Conservation (phyloP, 805 yeast species). For the Candida verbasci region DNA sequence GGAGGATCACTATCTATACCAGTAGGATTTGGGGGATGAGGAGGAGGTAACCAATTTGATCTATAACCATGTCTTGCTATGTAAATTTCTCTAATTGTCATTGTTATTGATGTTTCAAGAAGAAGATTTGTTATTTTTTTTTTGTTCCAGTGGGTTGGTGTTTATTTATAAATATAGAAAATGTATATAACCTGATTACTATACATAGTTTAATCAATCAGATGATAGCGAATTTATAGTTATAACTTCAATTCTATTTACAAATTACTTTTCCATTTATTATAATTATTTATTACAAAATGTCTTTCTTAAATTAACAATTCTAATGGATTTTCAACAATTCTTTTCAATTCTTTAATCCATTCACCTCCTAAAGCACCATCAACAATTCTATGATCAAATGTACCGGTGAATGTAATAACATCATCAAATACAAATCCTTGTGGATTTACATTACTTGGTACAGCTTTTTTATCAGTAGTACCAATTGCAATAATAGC, state of each 20-base stretch:
- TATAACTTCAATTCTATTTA: too few relatives aligned
- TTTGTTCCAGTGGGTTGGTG: too few relatives aligned
- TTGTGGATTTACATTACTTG: conserved; percentile 83
- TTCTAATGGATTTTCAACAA: conserved; percentile 94
- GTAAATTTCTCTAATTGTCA: conserved; percentile 53
- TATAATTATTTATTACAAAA: too few relatives aligned
- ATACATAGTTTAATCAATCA: too few relatives aligned
- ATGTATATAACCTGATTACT: background rate
- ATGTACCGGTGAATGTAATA: conserved; percentile 90
- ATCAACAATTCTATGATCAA: conserved; percentile 96
- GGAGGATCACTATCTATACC: conserved; percentile 89
- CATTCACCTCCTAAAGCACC: conserved; percentile 98
- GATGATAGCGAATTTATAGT: too few relatives aligned
- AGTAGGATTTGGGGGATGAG: conserved; percentile 78
- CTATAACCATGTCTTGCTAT: conserved; percentile 87
- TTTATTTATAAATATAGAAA: background rate
- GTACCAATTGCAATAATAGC: conserved; percentile 95
- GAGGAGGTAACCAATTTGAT: conserved; percentile 74
- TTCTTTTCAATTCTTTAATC: conserved; percentile 86
- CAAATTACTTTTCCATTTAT: background rate
- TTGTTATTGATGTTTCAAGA: conserved; percentile 8
- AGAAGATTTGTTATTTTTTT: too few relatives aligned
- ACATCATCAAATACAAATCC: conserved; percentile 92
- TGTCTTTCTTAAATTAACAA: conserved; percentile 72
- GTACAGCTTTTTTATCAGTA: conserved; percentile 85